A percentile compares a stretch with the other conserved stretches of the same genome.
phyloP scores from a whole-genome alignment of 202 grass and related monocot species.

The Eragrostis tef region DNA sequence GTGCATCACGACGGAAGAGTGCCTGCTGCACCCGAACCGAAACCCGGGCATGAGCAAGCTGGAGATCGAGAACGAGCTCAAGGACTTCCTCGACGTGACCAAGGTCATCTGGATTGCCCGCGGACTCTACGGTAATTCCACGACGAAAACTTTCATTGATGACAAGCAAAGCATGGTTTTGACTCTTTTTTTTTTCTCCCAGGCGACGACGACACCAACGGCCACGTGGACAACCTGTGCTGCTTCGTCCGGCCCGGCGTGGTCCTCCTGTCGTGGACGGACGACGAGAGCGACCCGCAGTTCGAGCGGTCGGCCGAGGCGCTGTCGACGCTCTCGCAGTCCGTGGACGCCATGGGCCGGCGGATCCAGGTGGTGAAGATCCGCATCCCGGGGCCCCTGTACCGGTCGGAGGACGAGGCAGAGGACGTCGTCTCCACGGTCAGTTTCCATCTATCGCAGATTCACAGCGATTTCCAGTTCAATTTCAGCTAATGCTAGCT shows the following conservation, averaged over 20 bases:
- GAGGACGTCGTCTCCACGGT: slow-evolving; percentile 60
- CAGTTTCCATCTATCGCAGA: not conserved
- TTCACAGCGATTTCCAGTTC: no score
- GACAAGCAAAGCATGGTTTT: no score
- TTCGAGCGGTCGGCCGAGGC: slow-evolving; percentile 79
- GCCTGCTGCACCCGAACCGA: slow-evolving; percentile 80
- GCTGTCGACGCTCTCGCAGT: slow-evolving; percentile 54
- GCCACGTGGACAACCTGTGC: slow-evolving; percentile 87
- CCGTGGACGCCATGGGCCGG: slow-evolving; percentile 64
- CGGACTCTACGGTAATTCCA: slow-evolving; percentile 74
- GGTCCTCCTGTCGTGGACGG: slow-evolving; percentile 80
- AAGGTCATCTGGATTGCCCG: slow-evolving; percentile 89
- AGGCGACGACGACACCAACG: slow-evolving; percentile 93
- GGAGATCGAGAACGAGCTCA: slow-evolving; percentile 91
- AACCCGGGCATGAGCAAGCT: slow-evolving; percentile 82
- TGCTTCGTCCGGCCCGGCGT: slow-evolving; percentile 78
- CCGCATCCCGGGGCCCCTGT: slow-evolving; percentile 74
- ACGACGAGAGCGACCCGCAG: slow-evolving; percentile 74
- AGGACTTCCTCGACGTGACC: slow-evolving; percentile 72
- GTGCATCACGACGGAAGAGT: slow-evolving; percentile 92
- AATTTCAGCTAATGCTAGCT: not conserved
- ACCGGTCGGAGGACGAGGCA: slow-evolving; percentile 82
- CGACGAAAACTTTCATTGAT: no score
- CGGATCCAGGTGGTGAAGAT: slow-evolving; percentile 81
- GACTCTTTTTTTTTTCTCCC: no score